phyloP scores from a whole-genome alignment of 106 monocot species.

The Vanilla planifolia region DNA sequence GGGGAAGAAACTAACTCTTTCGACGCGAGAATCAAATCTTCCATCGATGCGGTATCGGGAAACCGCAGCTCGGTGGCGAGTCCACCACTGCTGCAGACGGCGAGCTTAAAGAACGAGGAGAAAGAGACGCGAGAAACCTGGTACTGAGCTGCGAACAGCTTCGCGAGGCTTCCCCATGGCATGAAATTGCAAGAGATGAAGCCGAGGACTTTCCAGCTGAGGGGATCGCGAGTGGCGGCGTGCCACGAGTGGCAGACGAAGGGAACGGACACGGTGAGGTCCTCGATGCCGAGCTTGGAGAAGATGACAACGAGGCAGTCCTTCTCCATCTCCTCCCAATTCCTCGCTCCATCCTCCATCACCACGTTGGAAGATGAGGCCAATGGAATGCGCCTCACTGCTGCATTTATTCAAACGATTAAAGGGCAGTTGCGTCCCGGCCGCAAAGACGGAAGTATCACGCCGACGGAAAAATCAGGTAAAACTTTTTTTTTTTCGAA shows the following conservation, averaged over 20 bases:
- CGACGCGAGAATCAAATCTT: background rate
- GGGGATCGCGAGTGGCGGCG: background rate
- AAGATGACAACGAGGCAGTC: background rate
- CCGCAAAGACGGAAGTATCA: too few relatives aligned
- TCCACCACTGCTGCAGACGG: background rate
- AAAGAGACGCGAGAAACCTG: background rate
- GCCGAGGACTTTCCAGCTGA: conserved; percentile 18
- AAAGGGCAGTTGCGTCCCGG: too few relatives aligned
- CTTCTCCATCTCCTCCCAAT: background rate
- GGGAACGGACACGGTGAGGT: background rate
- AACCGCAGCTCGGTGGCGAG: background rate
- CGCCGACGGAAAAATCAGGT: too few relatives aligned
- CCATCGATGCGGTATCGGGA: background rate
- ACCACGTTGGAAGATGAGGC: too few relatives aligned
- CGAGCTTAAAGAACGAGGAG: background rate
- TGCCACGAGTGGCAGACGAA: background rate
- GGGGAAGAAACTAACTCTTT: background rate
- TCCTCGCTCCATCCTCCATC: background rate
- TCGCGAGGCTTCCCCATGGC: conserved; percentile 13
- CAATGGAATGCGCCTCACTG: too few relatives aligned
- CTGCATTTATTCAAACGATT: too few relatives aligned
- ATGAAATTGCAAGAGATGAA: conserved; percentile 5
- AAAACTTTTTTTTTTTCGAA: too few relatives aligned
- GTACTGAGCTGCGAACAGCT: background rate
- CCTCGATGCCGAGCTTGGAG: background rate